Percentiles rank a stretch among this genome's conserved stretches.
Evolutionary conservation across 2,329 filamentous ascomycete genomes (phyloP).

Genomic region (Magnaporthiopsis incrustans): DNA sequence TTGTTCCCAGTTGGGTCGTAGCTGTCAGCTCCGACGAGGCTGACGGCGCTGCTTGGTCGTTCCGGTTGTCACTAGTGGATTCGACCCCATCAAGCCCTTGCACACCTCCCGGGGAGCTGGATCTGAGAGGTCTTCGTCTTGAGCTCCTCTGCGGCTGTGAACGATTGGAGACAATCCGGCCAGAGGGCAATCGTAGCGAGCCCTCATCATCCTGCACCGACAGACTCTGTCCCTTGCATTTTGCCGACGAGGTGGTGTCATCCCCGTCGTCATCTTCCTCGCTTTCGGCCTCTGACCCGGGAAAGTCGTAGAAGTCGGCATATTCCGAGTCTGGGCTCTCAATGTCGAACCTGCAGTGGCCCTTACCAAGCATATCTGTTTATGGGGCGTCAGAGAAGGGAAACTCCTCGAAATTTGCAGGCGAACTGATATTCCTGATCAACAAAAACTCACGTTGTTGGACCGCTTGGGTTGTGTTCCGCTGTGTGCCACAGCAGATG

Average conservation of each 20-base stretch:
- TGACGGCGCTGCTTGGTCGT: background rate
- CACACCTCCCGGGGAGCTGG: background rate
- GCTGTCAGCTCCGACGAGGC: no score
- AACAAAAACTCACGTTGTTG: constrained; percentile 29
- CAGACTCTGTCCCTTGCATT: constrained; percentile 4
- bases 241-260: background rate
- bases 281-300: constrained; percentile 8
- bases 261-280: constrained; percentile 3
- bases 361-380: constrained; percentile 37
- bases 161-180: constrained; percentile 22
- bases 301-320: constrained; percentile 32
- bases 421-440: no score
- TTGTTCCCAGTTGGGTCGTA: background rate
- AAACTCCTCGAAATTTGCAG: no score
- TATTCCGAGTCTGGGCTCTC: constrained; percentile 26
- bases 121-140: background rate
- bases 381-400: background rate
- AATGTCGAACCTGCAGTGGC: constrained; percentile 37
- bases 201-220: constrained; percentile 16
- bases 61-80: background rate
- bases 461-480: constrained; percentile 32
- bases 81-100: background rate
- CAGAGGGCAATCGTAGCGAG: constrained; percentile 26
- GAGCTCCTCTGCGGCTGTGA: background rate
- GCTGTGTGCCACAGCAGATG: constrained; percentile 37